Evolutionary conservation across 495 filamentous ascomycete species (phyloP), one percentile per base, ranked within the genome.

Genomic region (Chaetomium tenue): DNA sequence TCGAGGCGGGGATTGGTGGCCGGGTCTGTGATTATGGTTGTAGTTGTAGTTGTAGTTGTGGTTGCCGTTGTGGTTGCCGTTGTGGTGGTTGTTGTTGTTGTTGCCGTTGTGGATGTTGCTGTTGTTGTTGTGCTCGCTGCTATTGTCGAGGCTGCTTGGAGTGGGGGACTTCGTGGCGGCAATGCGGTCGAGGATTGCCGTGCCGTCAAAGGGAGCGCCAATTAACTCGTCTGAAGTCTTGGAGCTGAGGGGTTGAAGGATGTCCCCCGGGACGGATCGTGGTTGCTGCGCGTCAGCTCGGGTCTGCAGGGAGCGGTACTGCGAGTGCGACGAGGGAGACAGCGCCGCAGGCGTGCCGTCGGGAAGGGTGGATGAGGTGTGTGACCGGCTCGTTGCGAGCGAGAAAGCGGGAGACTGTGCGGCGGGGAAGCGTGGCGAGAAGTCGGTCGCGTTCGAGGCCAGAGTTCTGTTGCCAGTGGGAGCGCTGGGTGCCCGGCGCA

Each of bases 401-500:
- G 63, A 64, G 48, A 58, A 44, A 57, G 55, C 39, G 70, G 55
- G 50, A 52, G 71, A 68, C 37, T 72, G 69, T 68, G 75, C 63
- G 52, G 70, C 53, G 70, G 63, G 44, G 59, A 70, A 70, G 67
- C 76, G 77, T 67, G 77, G 78, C 54, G 80, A 81, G 60, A 78
- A 78, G 59, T 74, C 73, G 52, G 78, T 77, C 62, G 79, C 71
- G 74, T 77, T 72, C 52, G 59, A 79, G 76, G 60, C 39, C 42
- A 44, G 42, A 60, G 69, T 74, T 68, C 63, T 71, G 71, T 26
- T 15, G 61, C 28, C 44, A 20, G 84, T 78, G 59, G 88, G 87
- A 67, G 87, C 87, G 70, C 88, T 90, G 60, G 88, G 88, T 77
- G 88, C 85, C 74, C 88, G 84, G 73, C 86, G 86, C 69, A 91